Evolutionary conservation across 73 alveolate species (phyloP).

Genomic region (Diophrys appendiculata): DNA sequence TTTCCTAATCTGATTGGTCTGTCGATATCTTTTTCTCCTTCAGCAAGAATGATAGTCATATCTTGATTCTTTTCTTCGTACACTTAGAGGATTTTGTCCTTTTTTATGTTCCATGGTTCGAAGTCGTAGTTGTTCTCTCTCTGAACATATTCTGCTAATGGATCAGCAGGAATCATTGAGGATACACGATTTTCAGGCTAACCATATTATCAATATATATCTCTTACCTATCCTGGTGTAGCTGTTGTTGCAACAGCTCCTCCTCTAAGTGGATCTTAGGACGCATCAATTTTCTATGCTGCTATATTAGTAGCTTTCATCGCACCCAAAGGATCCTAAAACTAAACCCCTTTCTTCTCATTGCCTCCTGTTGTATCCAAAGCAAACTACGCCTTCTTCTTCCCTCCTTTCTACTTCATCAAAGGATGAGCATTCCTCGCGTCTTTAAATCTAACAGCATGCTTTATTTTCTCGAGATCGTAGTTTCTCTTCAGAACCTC

Average conservation of each 20-base stretch:
- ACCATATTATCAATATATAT: not conserved
- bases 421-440: constrained; percentile 59
- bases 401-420: constrained; percentile 18
- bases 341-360: constrained; percentile 7
- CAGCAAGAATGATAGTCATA: constrained; percentile 37
- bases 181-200: not conserved
- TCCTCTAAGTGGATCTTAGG: constrained; percentile 1
- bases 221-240: constrained; percentile 7
- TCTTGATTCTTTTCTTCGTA: constrained; percentile 39
- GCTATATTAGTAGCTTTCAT: not conserved
- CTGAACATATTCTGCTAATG: not conserved
- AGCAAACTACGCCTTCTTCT: constrained; percentile 15
- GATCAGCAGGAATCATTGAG: not conserved
- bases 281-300: not conserved
- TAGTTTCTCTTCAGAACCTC: constrained; percentile 41
- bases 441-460: constrained; percentile 20
- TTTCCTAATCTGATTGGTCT: constrained; percentile 65
- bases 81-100: constrained; percentile 34
- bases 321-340: constrained; percentile 5
- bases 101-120: constrained; percentile 57
- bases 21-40: constrained; percentile 56
- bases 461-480: constrained; percentile 42
- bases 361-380: not conserved
- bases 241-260: constrained; percentile 11
- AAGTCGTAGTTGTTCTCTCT: constrained; percentile 19